Conservation (phyloP, 2,329 filamentous ascomycete genomes). For the Parascedosporium putredinis region DNA sequence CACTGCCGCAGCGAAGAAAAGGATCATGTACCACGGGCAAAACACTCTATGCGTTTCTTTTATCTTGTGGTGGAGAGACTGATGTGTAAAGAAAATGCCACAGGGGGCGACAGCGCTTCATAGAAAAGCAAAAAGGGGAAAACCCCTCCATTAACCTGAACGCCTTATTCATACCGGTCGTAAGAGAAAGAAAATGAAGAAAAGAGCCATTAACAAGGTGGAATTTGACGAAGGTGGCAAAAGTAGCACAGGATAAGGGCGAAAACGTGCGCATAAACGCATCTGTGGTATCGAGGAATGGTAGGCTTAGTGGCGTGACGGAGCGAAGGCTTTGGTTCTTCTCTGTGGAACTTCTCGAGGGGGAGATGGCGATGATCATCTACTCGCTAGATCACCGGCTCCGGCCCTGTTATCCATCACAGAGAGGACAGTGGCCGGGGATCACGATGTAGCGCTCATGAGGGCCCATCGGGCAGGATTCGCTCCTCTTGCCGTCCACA, state of each 20-base stretch:
- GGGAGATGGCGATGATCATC: too few species aligned
- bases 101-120: not conserved
- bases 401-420: conserved; percentile 29
- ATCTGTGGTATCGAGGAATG: not conserved
- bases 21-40: not conserved
- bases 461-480: conserved; percentile 51
- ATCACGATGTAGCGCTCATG: conserved; percentile 67
- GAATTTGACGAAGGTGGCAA: not conserved
- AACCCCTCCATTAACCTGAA: not conserved
- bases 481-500: conserved; percentile 52
- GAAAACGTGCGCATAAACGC: not conserved
- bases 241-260: too few species aligned
- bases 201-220: not conserved
- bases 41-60: not conserved
- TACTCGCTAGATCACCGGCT: too few species aligned
- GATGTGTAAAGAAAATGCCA: not conserved
- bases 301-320: not conserved
- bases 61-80: not conserved
- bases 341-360: too few species aligned
- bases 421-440: conserved; percentile 47
- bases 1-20: too few species aligned
- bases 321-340: not conserved
- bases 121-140: not conserved
- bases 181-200: not conserved
- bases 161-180: not conserved